Evolutionary conservation across 495 filamentous ascomycete genomes (phyloP).

Genomic region (Penicillium chermesinum): DNA sequence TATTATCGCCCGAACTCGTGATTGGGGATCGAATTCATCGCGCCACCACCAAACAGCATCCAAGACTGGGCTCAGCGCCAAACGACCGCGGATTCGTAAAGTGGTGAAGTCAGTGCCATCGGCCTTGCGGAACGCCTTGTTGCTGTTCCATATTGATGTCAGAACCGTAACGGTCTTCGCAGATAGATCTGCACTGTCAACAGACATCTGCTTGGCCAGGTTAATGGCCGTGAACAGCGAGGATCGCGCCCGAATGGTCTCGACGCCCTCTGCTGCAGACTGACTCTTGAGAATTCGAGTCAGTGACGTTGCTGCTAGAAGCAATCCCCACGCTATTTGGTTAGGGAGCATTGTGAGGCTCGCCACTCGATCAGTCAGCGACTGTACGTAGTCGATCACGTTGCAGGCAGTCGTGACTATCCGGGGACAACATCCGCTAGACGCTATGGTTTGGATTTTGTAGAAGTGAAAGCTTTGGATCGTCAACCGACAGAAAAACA

Average conservation of each 20-base stretch:
- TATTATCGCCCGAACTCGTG: slow-evolving; percentile 9
- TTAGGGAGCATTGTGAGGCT: slow-evolving; percentile 25
- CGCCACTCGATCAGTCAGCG: slow-evolving; percentile 17
- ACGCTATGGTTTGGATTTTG: slow-evolving; percentile 28
- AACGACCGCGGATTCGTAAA: slow-evolving; percentile 39
- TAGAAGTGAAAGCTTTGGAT: slow-evolving; percentile 42
- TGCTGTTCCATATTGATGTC: slow-evolving; percentile 43
- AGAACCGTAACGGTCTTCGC: slow-evolving; percentile 30
- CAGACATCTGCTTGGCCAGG: slow-evolving; percentile 33
- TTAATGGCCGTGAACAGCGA: slow-evolving; percentile 36
- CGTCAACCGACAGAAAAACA: slow-evolving; percentile 28
- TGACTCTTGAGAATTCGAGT: slow-evolving; percentile 38
- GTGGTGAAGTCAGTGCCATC: slow-evolving; percentile 36
- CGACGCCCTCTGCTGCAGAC: slow-evolving; percentile 21
- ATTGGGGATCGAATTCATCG: slow-evolving; percentile 39
- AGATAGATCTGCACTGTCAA: slow-evolving; percentile 34
- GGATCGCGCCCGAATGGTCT: slow-evolving; percentile 27
- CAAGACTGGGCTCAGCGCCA: slow-evolving; percentile 38
- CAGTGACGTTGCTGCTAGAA: slow-evolving; percentile 32
- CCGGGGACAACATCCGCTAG: slow-evolving; percentile 28
- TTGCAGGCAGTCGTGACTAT: slow-evolving; percentile 32
- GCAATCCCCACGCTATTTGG: slow-evolving; percentile 27
- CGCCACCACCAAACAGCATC: slow-evolving; percentile 49
- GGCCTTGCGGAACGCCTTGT: slow-evolving; percentile 37
- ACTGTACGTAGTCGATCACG: slow-evolving; percentile 30